Evolutionary conservation across 371 early-diverging fungal genomes (phyloP).

Genomic region (Rhizopus sp.): DNA sequence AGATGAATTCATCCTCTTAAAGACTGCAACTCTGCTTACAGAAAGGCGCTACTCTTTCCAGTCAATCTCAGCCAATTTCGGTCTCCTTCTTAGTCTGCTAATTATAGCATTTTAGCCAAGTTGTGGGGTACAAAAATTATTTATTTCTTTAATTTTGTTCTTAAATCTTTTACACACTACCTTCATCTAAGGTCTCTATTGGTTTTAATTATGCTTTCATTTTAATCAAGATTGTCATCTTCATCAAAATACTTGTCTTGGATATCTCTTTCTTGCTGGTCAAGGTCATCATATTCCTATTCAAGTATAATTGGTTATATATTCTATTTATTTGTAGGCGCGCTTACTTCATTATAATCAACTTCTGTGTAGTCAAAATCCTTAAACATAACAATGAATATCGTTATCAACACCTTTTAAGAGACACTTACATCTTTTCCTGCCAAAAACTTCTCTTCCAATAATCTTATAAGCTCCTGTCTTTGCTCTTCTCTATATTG

Average conservation of each 20-base stretch:
- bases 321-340: not conserved
- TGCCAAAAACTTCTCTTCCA: constrained; percentile 50
- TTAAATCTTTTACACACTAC: too few relatives aligned
- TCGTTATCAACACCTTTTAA: constrained; percentile 22
- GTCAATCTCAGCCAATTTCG: constrained; percentile 6
- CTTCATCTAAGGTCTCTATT: not conserved
- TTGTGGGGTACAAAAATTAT: too few relatives aligned
- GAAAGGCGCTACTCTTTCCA: constrained; percentile 43
- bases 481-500: constrained; percentile 36
- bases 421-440: constrained; percentile 48
- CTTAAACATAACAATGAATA: not conserved
- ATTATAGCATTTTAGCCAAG: too few relatives aligned
- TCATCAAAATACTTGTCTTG: constrained; percentile 55
- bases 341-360: constrained; percentile 44
- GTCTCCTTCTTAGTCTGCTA: too few relatives aligned
- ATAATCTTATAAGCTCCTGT: constrained; percentile 40
- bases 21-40: constrained; percentile 54
- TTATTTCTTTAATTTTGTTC: too few relatives aligned
- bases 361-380: constrained; percentile 44
- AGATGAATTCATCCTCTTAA: constrained; percentile 48
- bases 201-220: not conserved
- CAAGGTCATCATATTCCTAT: constrained; percentile 31
- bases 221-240: constrained; percentile 22
- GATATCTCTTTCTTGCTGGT: constrained; percentile 42
- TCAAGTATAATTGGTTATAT: too few relatives aligned